Evolutionary conservation across 2,329 filamentous ascomycete genomes (phyloP).

Genomic region (Apiospora malaysiana): DNA sequence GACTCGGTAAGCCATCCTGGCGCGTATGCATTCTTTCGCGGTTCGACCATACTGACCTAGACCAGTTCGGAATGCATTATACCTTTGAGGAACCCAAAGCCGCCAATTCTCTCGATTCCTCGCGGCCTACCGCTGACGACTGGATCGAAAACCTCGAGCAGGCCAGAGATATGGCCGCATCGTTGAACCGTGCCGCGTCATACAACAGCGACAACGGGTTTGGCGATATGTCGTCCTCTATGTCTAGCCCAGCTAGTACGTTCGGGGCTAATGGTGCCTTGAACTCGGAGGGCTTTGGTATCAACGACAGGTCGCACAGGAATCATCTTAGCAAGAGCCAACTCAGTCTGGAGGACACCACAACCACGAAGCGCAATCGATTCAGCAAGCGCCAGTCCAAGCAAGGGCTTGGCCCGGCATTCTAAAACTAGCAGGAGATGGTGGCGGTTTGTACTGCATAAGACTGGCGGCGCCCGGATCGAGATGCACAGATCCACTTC

Average conservation of each 20-base stretch:
- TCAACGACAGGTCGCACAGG: constrained; percentile 59
- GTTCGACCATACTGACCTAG: constrained; percentile 37
- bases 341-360: constrained; percentile 57
- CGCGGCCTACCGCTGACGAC: constrained; percentile 77
- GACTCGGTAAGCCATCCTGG: constrained; percentile 76
- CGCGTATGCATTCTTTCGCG: constrained; percentile 23
- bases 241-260: constrained; percentile 81
- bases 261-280: constrained; percentile 62
- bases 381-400: constrained; percentile 96
- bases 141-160: constrained; percentile 91
- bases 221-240: constrained; percentile 70
- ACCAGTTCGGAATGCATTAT: constrained; percentile 75
- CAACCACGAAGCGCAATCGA: constrained; percentile 60
- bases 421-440: constrained; percentile 55
- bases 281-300: constrained; percentile 54
- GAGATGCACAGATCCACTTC: background rate
- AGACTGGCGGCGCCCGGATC: background rate
- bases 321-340: constrained; percentile 67
- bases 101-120: constrained; percentile 57
- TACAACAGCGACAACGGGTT: constrained; percentile 73
- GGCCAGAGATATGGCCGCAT: constrained; percentile 82
- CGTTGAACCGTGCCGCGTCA: constrained; percentile 70
- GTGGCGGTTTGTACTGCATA: constrained; percentile 10
- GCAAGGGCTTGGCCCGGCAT: constrained; percentile 89
- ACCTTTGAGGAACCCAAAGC: constrained; percentile 93